A percentile compares a stretch with the other conserved stretches of the same genome.
Conservation (phyloP, 805 yeast genomes). For the Kluyveromyces lactis region DNA sequence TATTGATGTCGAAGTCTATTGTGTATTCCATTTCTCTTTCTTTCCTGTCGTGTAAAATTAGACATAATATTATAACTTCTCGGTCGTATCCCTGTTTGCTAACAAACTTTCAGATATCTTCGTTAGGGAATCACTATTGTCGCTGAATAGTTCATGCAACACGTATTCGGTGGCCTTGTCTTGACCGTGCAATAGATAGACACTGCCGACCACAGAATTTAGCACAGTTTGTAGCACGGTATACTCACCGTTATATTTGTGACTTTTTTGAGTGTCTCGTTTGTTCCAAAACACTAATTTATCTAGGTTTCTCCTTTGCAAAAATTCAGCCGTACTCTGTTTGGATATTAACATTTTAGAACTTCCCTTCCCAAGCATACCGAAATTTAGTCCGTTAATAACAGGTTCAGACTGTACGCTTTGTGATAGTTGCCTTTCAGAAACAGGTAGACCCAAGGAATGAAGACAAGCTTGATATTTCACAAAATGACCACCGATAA, state of each 20-base stretch:
- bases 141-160: slow-evolving; percentile 38
- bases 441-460: slow-evolving; percentile 19
- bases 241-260: slow-evolving; percentile 47
- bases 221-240: slow-evolving; percentile 46
- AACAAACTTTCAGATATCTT: slow-evolving; percentile 10
- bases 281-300: slow-evolving; percentile 60
- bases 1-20: too few species aligned
- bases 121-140: slow-evolving; percentile 13
- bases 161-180: slow-evolving; percentile 50
- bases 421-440: neutral
- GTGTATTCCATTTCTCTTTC: too few species aligned
- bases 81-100: neutral
- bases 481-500: slow-evolving; percentile 59
- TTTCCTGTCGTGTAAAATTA: too few species aligned
- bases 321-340: slow-evolving; percentile 42
- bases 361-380: slow-evolving; percentile 48
- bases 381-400: slow-evolving; percentile 45
- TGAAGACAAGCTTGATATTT: slow-evolving; percentile 33
- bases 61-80: neutral
- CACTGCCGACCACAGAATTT: slow-evolving; percentile 61
- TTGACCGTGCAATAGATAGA: slow-evolving; percentile 55
- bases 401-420: slow-evolving; percentile 11
- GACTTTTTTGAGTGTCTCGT: slow-evolving; percentile 39
- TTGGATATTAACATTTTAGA: slow-evolving; percentile 47
- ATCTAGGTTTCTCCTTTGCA: slow-evolving; percentile 40